Evolutionary conservation across 768 basidiomycete species (phyloP).

Genomic region (Lentinula sp.): DNA sequence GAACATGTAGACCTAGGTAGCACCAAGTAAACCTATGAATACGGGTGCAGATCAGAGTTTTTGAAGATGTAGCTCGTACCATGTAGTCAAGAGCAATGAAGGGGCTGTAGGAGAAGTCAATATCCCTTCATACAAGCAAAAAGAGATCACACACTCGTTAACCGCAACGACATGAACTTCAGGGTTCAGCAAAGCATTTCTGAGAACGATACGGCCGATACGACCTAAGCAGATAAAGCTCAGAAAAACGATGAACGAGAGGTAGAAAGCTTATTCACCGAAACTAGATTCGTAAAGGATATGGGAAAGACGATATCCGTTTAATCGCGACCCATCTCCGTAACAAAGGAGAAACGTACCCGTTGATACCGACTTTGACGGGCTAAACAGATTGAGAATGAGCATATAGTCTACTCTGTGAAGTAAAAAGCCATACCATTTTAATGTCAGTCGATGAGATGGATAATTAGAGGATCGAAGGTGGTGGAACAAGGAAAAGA

Average conservation of each 20-base stretch:
- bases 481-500: neutral
- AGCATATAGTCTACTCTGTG: neutral
- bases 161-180: constrained; percentile 86
- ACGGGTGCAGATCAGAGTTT: neutral
- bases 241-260: neutral
- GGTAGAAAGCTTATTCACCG: constrained; percentile 42
- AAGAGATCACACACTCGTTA: constrained; percentile 68
- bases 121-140: constrained; percentile 7
- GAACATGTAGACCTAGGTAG: constrained; percentile 89
- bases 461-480: neutral
- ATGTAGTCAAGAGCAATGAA: constrained; percentile 98
- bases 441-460: neutral
- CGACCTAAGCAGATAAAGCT: constrained; percentile 57
- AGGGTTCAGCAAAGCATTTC: constrained; percentile 78
- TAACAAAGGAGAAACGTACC: constrained; percentile 43
- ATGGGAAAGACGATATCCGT: neutral
- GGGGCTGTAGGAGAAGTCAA: constrained; percentile 48
- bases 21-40: neutral
- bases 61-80: constrained; percentile 38
- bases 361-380: constrained; percentile 96
- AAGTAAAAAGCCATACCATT: constrained; percentile 5
- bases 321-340: neutral
- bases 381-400: constrained; percentile 9
- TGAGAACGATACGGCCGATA: constrained; percentile 97
- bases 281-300: constrained; percentile 42